phyloP scores from a whole-genome alignment of 108 stramenopile genomes.

The Cyclotella sp. region DNA sequence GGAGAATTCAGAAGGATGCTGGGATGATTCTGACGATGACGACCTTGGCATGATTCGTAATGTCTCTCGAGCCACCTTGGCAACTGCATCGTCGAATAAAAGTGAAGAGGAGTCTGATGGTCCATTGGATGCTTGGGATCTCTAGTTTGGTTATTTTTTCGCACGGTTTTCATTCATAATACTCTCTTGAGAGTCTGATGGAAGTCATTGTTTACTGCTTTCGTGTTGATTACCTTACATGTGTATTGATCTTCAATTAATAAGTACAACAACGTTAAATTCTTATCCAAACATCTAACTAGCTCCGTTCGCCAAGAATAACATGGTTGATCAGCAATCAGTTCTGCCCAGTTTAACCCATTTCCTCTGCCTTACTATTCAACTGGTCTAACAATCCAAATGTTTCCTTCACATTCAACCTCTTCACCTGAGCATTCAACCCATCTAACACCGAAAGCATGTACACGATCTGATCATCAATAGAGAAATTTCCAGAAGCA shows the following conservation, averaged over 20 bases:
- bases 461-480: conserved; percentile 40
- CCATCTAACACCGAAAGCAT: conserved; percentile 51
- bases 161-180: too few species aligned
- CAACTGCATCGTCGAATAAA: conserved; percentile 49
- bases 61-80: conserved; percentile 59
- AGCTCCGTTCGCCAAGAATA: too few species aligned
- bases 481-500: background rate
- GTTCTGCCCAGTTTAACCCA: background rate
- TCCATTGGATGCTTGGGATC: conserved; percentile 80
- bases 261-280: too few species aligned
- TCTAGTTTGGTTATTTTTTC: conserved; percentile 32
- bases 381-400: conserved; percentile 48
- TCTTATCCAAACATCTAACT: too few species aligned
- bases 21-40: conserved; percentile 90
- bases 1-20: conserved; percentile 84
- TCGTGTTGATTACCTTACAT: too few species aligned
- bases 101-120: conserved; percentile 51
- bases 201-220: too few species aligned
- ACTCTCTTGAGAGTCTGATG: background rate
- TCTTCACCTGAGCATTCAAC: conserved; percentile 45
- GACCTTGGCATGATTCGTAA: conserved; percentile 59
- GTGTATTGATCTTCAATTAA: too few species aligned
- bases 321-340: too few species aligned
- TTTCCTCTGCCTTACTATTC: conserved; percentile 37
- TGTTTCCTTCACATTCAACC: conserved; percentile 38